These are phyloP conservation scores for Yarrowia porcina DNA, from an alignment of 805 yeast species.

Conservation along the genomic window DNA sequence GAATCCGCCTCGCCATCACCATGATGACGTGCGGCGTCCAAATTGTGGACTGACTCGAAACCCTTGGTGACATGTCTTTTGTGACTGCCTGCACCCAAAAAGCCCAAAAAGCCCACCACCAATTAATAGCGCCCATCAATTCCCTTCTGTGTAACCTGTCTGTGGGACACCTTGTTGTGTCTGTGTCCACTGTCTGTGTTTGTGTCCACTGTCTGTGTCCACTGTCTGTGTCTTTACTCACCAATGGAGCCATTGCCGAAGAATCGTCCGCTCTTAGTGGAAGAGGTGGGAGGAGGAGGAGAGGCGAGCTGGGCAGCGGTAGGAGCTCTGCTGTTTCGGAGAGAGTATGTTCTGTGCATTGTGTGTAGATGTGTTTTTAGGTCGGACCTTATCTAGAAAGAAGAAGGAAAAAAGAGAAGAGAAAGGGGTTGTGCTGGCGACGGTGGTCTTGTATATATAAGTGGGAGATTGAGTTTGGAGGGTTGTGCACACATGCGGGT, in stretches of 20 bases:
- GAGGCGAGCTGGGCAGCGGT: conserved; percentile 92
- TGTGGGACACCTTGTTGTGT: neutral
- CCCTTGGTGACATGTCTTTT: neutral
- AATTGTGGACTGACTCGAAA: neutral
- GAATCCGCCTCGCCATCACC: neutral
- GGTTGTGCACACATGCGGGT: conserved; percentile 26
- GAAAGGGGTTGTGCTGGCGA: conserved; percentile 3
- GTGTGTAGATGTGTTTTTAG: conserved; percentile 22
- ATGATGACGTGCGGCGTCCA: neutral
- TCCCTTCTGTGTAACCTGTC: neutral
- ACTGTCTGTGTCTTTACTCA: neutral
- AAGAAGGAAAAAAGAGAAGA: neutral
- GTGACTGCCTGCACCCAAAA: neutral
- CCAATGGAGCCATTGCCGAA: conserved; percentile 71
- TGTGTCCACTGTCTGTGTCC: too few relatives aligned
- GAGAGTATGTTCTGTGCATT: conserved; percentile 98
- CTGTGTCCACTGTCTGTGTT: too few relatives aligned
- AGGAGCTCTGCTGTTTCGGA: conserved; percentile 93
- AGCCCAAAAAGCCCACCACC: too few relatives aligned
- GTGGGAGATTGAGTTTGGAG: conserved; percentile 24
- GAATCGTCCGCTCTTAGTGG: conserved; percentile 79
- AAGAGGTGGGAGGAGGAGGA: conserved; percentile 93
- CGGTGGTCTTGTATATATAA: conserved; percentile 23
- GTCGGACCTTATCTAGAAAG: neutral
- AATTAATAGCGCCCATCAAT: too few relatives aligned